Percentiles rank a stretch among this genome's conserved stretches.
These are phyloP conservation scores for Harringtonia aguacate DNA, from an alignment of 2,329 filamentous ascomycete genomes.

Conservation along the genomic window DNA sequence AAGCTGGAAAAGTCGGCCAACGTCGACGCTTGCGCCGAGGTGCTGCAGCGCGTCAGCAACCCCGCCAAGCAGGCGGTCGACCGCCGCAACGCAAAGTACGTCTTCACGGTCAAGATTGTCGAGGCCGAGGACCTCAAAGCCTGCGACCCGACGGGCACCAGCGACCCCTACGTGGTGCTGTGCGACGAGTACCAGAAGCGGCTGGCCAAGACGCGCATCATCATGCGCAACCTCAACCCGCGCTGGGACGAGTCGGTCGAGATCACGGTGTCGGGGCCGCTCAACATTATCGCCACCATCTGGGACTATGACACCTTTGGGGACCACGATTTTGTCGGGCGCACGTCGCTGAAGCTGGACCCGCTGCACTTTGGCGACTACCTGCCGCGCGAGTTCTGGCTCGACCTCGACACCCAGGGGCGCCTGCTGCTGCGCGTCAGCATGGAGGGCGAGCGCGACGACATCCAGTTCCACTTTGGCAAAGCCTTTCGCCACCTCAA, in stretches of 20 bases:
- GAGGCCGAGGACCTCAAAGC: constrained; percentile 96
- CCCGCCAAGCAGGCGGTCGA: constrained; percentile 51
- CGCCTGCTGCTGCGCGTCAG: constrained; percentile 81
- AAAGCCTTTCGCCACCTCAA: constrained; percentile 94
- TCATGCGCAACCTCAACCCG: constrained; percentile 83
- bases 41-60: constrained; percentile 65
- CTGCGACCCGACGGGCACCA: constrained; percentile 90
- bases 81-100: constrained; percentile 73
- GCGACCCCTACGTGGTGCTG: constrained; percentile 93
- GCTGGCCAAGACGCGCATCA: constrained; percentile 84
- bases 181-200: constrained; percentile 97
- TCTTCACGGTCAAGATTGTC: constrained; percentile 97
- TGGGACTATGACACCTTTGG: constrained; percentile 98
- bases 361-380: constrained; percentile 96
- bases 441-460: constrained; percentile 97
- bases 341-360: constrained; percentile 96
- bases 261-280: constrained; percentile 80
- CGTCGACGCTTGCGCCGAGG: constrained; percentile 77
- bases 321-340: constrained; percentile 92
- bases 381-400: constrained; percentile 91
- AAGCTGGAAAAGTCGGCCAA: constrained; percentile 83
- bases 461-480: constrained; percentile 97
- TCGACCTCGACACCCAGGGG: constrained; percentile 93
- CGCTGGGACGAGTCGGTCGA: constrained; percentile 97
- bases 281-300: constrained; percentile 92